These are phyloP conservation scores for Cercophora sp. DNA, from an alignment of 495 filamentous ascomycete species.

Conservation along the genomic window DNA sequence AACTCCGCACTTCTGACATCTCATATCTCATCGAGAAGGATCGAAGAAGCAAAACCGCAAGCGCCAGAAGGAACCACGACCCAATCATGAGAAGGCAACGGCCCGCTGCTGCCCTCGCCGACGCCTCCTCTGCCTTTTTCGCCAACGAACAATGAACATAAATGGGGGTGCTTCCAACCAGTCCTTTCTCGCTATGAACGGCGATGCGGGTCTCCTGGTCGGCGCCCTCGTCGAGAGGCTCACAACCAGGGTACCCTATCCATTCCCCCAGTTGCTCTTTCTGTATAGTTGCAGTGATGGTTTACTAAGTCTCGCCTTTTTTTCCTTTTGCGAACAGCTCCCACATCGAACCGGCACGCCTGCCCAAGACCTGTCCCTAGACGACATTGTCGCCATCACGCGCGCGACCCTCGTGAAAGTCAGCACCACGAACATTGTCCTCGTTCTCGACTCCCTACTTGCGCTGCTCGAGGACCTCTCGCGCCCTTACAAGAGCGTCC, in stretches of 20 bases:
- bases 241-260: slow-evolving; percentile 50
- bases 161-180: slow-evolving; percentile 7
- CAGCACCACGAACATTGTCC: slow-evolving; percentile 48
- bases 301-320: too few species aligned
- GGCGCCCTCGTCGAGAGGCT: slow-evolving; percentile 62
- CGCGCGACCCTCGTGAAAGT: slow-evolving; percentile 58
- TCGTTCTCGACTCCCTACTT: slow-evolving; percentile 55
- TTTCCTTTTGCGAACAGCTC: slow-evolving; percentile 49
- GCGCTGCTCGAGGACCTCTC: slow-evolving; percentile 46
- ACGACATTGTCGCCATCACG: slow-evolving; percentile 58
- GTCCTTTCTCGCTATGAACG: slow-evolving; percentile 31
- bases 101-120: slow-evolving; percentile 21
- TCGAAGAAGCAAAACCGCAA: background rate
- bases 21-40: background rate
- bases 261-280: background rate
- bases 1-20: background rate
- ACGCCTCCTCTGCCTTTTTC: slow-evolving; percentile 19
- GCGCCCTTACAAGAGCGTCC: slow-evolving; percentile 42
- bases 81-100: slow-evolving; percentile 31
- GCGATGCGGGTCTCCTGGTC: slow-evolving; percentile 59
- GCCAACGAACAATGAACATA: slow-evolving; percentile 38
- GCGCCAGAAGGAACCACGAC: slow-evolving; percentile 1
- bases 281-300: background rate
- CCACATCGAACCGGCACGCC: slow-evolving; percentile 60
- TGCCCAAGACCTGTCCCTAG: slow-evolving; percentile 53